A percentile compares a stretch with the other conserved stretches of the same genome.
phyloP scores from a whole-genome alignment of 1,139 yeast species.

The Pichia kudriavzevii region DNA sequence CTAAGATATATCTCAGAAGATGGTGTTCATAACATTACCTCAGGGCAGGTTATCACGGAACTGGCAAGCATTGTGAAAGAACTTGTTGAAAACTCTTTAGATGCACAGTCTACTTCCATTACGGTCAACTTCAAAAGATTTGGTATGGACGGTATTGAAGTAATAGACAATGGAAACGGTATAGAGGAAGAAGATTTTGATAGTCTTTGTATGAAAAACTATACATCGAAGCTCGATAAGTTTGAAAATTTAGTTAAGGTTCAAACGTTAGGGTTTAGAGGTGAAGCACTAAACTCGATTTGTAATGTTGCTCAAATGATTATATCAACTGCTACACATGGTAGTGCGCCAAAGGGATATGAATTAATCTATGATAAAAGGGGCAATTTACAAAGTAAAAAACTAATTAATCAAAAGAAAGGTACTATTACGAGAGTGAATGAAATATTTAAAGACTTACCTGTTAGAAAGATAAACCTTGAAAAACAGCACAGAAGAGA shows the following conservation, averaged over 20 bases:
- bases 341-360: slow-evolving; percentile 49
- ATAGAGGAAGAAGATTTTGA: slow-evolving; percentile 52
- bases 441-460: slow-evolving; percentile 54
- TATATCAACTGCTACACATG: slow-evolving; percentile 48
- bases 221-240: slow-evolving; percentile 65
- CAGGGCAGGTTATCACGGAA: slow-evolving; percentile 89
- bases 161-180: slow-evolving; percentile 76
- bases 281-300: slow-evolving; percentile 75
- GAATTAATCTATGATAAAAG: slow-evolving; percentile 42
- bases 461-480: slow-evolving; percentile 70
- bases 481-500: slow-evolving; percentile 63
- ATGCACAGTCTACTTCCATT: slow-evolving; percentile 63
- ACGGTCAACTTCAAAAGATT: slow-evolving; percentile 45
- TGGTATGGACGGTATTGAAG: slow-evolving; percentile 69
- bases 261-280: slow-evolving; percentile 68
- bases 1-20: slow-evolving; percentile 34
- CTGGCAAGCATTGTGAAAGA: slow-evolving; percentile 75
- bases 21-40: slow-evolving; percentile 69
- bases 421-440: slow-evolving; percentile 55
- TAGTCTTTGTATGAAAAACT: slow-evolving; percentile 58
- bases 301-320: slow-evolving; percentile 44
- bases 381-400: slow-evolving; percentile 41
- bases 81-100: slow-evolving; percentile 77
- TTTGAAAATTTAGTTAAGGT: slow-evolving; percentile 53
- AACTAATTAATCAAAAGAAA: slow-evolving; percentile 41